Evolutionary conservation across 1,284 basidiomycete species (phyloP), one percentile per base, ranked within the genome.

Genomic region (Trichosporon asahii): DNA sequence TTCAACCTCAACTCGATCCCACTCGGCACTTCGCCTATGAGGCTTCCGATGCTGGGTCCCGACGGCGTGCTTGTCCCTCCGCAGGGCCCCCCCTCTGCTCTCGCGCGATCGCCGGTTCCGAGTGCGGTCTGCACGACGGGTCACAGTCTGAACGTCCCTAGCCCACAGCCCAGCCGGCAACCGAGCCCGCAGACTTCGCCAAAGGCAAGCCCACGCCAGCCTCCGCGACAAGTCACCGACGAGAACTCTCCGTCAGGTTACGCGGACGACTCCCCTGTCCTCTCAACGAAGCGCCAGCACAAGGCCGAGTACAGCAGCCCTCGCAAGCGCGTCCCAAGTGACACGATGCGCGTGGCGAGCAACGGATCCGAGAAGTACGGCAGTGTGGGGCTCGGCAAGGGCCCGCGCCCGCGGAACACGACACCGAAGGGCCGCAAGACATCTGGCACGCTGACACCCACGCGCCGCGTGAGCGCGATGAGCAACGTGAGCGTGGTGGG

Each of bases 261-360:
- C 29, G 57, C 57, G 18, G 57, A 33, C 29, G 57, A 61, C 29
- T 61, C 57, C 15, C 57, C 57, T 11, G 57, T 61, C 29, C 57
- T 61, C 57, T 61, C 57, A 15, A 61, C 57, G 18, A 82, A 82
- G 64, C 75, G 81, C 11, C 77, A 80, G 44, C 80, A 79, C 64
- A 78, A 76, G 8, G 72, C 74, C 5, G 81, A 81, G 31, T 71
- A 79, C 14, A 63, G 78, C 7, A 72, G 76, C 5, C 81, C 81
- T 5, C 75, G 81, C 2, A 82, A 82, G 64, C 74, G 81, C 3
- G 78, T 76, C 1, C 76, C 72, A 6, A 69, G 67, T 46, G 69
- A 67, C 63, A 67, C 27, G 57, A 31, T 33, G 57, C 57, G 57
- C 21, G 57, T 31, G 5, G 57, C 7, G 1, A 33, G 29, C 66